Evolutionary conservation across 1,284 basidiomycete species (phyloP), one percentile per base, ranked within the genome.

Genomic region (Malassezia dermatis): DNA sequence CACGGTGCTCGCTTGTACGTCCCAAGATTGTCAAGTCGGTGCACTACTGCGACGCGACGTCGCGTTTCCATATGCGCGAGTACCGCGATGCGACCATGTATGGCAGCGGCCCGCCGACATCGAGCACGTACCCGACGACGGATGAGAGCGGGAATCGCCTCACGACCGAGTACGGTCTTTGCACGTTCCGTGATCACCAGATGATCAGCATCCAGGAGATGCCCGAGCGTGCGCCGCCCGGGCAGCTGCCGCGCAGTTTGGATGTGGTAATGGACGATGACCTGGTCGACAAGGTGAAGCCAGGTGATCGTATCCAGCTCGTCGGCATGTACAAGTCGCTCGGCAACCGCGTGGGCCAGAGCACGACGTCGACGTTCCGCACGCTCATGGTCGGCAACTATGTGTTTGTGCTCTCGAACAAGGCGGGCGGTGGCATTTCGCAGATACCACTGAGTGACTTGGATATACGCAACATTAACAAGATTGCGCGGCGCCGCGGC

Each of bases 171-270:
- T 98, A 85, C 72, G 94, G 94, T 11, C 80, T 86, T 60, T 89
- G 87, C 69, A 83, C 86, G 5, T 99, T 94, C 80, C 82, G 88
- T 55, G 94, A 99, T 77, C 88, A 96, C 77, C 94, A 99, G 77
- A 84, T 89, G 63, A 89, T 98, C 71, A 89, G 85, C 71, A 95
- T 99, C 60, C 94, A 99, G 77, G 94, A 99, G 75, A 98, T 98
- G 93, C 94, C 94, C 1, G 94, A 99, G 77, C 83, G 93, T 13
- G 91, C 94, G 8, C 94, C 94, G 17, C 86, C 94, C 19, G 94
- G 94, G 26, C 93, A 98, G 76, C 80, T 99, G 41, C 94, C 94
- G 39, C 81, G 94, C 37, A 90, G 89, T 68, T 88, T 91, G 40
- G 94, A 98, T 73, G 86, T 98, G 47, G 89, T 96, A 39, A 79